Conservation (phyloP, 768 basidiomycete species). For the Galerina sulciceps region DNA sequence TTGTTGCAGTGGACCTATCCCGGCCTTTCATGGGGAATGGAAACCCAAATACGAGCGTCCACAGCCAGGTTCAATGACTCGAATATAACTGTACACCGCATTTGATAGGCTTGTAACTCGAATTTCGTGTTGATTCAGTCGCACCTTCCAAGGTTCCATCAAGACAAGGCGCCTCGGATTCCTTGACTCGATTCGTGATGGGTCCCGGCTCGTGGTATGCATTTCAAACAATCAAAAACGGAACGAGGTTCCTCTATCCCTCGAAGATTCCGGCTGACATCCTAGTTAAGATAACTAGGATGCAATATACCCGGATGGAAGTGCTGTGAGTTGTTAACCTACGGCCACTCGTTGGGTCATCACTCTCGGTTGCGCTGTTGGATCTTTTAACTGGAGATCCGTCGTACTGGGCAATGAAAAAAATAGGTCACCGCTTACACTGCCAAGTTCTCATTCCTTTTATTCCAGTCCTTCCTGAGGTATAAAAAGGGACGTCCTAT, state of each 20-base stretch:
- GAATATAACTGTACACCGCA: no score
- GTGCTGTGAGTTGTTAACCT: neutral
- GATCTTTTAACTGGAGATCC: constrained; percentile 1
- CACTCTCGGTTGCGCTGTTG: constrained; percentile 4
- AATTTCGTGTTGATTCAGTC: neutral
- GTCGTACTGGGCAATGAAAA: neutral
- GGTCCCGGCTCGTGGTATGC: neutral
- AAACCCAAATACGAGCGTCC: neutral
- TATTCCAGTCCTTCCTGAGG: neutral
- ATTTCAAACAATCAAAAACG: neutral
- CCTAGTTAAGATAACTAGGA: neutral
- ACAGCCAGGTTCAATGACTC: neutral
- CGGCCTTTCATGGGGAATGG: neutral
- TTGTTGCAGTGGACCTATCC: neutral
- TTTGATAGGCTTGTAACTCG: no score
- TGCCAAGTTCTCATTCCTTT: neutral
- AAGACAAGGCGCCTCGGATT: neutral
- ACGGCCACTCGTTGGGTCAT: neutral
- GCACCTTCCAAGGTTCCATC: neutral
- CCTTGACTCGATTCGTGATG: neutral
- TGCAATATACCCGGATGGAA: neutral
- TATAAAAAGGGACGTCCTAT: neutral
- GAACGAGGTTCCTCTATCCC: neutral
- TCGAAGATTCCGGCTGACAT: neutral
- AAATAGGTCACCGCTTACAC: constrained; percentile 2